These are phyloP conservation scores for Suillus hirtellus DNA, from an alignment of 768 basidiomycete species.

Conservation along the genomic window DNA sequence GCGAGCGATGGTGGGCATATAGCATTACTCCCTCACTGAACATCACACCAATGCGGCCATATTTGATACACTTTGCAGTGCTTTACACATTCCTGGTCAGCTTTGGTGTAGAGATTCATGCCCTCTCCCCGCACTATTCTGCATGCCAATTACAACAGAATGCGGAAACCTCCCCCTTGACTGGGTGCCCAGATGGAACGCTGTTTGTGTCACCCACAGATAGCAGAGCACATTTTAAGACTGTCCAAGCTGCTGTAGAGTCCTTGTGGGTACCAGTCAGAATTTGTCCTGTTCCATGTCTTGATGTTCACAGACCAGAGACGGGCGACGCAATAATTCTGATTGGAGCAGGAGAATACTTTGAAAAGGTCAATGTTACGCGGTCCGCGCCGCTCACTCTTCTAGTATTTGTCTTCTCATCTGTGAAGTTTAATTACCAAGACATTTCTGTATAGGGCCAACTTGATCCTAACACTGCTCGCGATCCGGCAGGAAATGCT, in stretches of 20 bases:
- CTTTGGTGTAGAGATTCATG: conserved; percentile 11
- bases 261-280: conserved; percentile 39
- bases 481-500: conserved; percentile 42
- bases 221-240: conserved; percentile 21
- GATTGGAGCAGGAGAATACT: conserved; percentile 33
- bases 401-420: conserved; percentile 20
- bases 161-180: conserved; percentile 38
- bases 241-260: conserved; percentile 27
- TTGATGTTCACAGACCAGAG: conserved; percentile 35
- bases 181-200: conserved; percentile 47
- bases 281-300: background rate
- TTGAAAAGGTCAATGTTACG: conserved; percentile 34
- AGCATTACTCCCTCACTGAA: background rate
- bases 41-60: background rate
- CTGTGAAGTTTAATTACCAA: background rate
- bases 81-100: background rate
- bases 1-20: background rate
- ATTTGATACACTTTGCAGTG: background rate
- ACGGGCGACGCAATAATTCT: conserved; percentile 30
- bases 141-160: conserved; percentile 53
- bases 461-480: conserved; percentile 33
- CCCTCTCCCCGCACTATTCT: conserved; percentile 46
- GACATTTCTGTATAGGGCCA: conserved; percentile 39
- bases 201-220: conserved; percentile 36
- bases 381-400: conserved; percentile 32